phyloP scores from a whole-genome alignment of 1,284 basidiomycete species.

The Caloboletus inedulis region DNA sequence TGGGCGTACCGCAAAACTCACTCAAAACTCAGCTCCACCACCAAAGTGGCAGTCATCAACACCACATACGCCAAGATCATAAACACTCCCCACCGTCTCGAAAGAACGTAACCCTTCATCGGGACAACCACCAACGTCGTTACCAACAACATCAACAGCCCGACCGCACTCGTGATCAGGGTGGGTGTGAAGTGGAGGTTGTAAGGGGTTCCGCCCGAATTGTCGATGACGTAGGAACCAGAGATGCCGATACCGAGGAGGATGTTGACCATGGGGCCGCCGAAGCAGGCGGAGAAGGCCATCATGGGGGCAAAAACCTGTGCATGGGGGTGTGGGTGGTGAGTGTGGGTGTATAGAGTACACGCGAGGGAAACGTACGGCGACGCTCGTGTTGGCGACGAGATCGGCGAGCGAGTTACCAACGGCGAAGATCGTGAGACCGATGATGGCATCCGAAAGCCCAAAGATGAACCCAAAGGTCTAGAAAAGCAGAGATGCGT shows the following conservation, averaged over 20 bases:
- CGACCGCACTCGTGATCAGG: conserved; percentile 77
- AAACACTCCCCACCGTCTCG: conserved; percentile 75
- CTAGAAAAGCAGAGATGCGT: conserved; percentile 39
- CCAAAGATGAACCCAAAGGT: conserved; percentile 92
- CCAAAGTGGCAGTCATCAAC: conserved; percentile 71
- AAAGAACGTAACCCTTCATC: conserved; percentile 77
- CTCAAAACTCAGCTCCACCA: conserved; percentile 56
- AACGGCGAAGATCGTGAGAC: conserved; percentile 93
- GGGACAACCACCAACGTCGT: conserved; percentile 85
- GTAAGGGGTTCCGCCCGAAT: conserved; percentile 55
- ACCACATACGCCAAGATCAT: conserved; percentile 73
- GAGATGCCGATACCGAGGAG: conserved; percentile 86
- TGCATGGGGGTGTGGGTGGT: not conserved
- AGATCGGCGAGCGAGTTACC: conserved; percentile 96
- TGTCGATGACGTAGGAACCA: conserved; percentile 67
- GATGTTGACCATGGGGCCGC: conserved; percentile 96
- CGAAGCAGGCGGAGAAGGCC: conserved; percentile 93
- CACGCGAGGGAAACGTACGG: conserved; percentile 44
- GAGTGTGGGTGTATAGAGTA: not conserved
- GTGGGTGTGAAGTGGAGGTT: conserved; percentile 78
- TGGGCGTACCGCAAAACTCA: not conserved
- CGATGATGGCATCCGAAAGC: conserved; percentile 95
- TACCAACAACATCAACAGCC: conserved; percentile 71
- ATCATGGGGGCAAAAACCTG: conserved; percentile 81
- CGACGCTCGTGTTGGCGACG: conserved; percentile 94